A percentile compares a stretch with the other conserved stretches of the same genome.
Conservation (phyloP, 768 basidiomycete genomes). For the Ramaria sp. region DNA sequence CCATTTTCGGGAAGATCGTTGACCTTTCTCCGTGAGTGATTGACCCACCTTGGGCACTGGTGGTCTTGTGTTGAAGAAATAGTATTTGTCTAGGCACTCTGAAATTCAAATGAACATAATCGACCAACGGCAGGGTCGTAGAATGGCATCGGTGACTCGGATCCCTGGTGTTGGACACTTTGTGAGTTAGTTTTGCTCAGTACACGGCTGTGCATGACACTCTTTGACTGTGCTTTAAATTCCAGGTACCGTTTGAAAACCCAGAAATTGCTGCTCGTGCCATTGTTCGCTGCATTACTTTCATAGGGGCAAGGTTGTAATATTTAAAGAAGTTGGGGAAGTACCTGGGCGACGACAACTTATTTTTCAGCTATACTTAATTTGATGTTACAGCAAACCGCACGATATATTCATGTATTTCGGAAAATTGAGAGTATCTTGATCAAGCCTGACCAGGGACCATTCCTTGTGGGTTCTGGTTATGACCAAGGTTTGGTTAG, state of each 20-base stretch:
- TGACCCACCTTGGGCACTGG: slow-evolving; percentile 14
- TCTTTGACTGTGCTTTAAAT: neutral
- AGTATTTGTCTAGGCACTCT: slow-evolving; percentile 22
- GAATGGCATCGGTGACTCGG: slow-evolving; percentile 30
- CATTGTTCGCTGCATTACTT: neutral
- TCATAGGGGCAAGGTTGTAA: neutral
- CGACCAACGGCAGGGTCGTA: slow-evolving; percentile 29
- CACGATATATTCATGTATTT: too few relatives aligned
- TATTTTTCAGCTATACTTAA: too few relatives aligned
- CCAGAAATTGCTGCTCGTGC: slow-evolving; percentile 1
- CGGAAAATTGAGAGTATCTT: too few relatives aligned
- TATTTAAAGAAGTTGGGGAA: too few relatives aligned
- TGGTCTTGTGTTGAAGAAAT: neutral
- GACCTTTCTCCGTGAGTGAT: slow-evolving; percentile 30
- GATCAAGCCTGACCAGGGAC: too few relatives aligned
- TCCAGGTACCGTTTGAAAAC: slow-evolving; percentile 6
- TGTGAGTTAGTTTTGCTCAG: slow-evolving; percentile 19
- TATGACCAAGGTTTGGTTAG: too few relatives aligned
- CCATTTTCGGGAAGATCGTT: slow-evolving; percentile 36
- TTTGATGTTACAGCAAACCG: too few relatives aligned
- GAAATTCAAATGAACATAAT: slow-evolving; percentile 33
- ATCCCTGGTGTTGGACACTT: slow-evolving; percentile 38
- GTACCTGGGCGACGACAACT: too few relatives aligned
- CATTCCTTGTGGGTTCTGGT: too few relatives aligned
- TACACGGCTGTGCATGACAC: neutral